Base-by-base conservation (phyloP, 2,329 filamentous ascomycete genomes). In the Purpureocillium takamizusanense region DNA sequence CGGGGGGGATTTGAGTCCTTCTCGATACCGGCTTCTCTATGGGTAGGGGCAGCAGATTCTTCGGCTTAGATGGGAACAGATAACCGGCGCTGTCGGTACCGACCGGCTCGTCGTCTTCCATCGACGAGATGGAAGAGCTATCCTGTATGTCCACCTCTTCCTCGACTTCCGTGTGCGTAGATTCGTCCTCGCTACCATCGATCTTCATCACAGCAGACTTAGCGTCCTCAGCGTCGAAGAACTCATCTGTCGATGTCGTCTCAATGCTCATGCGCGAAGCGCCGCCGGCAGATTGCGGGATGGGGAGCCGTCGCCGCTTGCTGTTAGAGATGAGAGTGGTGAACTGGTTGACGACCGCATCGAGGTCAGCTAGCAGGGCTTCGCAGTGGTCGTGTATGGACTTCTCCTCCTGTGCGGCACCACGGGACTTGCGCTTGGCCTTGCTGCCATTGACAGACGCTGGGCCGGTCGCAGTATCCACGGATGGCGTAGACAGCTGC, bases 151-250 rank as follows among this genome's bases (percentile, higher is more conserved):
- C 45, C 4, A 36, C 42, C 21, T 46, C 46, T 29, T 49, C 46
- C 28, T 49, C 46, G 16, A 28, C 40, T n/a, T 46, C 45, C 12
- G 40, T 44, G 31, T 42, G 38, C 10, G 45, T 32, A 14, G 40
- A 47, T 44, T 84, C 83, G 37, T 82, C 80, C 36, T 85, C 84
- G 52, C 78, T 86, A 33, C 75, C 78, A 42, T 69, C 61, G 37
- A 95, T 90, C 35, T 81, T 81, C 45, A 94, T 69, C 8, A 95
- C 69, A 39, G 85, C 80, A 7, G 81, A 79, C 13, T 65, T 65
- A 17, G 62, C 67, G 48, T 76, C 74, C 52, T 83, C 80, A 1
- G 92, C 92, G 57, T 98, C 92, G 51, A 95, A 98, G 62, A 97
- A 98, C 56, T 97, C 90, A 40, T 94, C 86, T 2, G 85, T 83